A percentile compares a stretch with the other conserved stretches of the same genome.
Conservation (phyloP, 2,329 filamentous ascomycete species). For the Phoma herbarum region DNA sequence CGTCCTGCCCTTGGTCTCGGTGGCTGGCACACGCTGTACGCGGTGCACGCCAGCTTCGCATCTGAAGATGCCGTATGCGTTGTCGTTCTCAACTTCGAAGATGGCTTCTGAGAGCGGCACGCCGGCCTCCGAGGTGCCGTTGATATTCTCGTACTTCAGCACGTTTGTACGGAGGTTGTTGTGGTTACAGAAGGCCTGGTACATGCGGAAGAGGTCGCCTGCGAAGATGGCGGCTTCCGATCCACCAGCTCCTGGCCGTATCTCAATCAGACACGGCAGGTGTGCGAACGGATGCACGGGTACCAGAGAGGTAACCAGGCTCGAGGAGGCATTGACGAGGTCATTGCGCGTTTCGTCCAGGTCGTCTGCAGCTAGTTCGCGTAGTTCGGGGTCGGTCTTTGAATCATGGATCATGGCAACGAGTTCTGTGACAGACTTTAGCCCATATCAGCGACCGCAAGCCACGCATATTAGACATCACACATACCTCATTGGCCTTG, state of each 20-base stretch:
- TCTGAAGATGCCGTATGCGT: conserved; percentile 82
- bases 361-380: conserved; percentile 71
- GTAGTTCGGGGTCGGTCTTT: conserved; percentile 66
- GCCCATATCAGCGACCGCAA: conserved; percentile 32
- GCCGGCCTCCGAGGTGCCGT: conserved; percentile 69
- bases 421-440: conserved; percentile 71
- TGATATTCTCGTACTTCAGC: conserved; percentile 81
- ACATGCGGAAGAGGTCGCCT: conserved; percentile 89
- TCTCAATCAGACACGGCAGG: conserved; percentile 89
- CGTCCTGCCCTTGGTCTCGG: conserved; percentile 88
- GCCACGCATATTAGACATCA: background rate
- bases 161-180: conserved; percentile 72
- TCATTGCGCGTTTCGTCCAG: conserved; percentile 70
- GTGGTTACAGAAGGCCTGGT: conserved; percentile 77
- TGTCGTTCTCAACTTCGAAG: conserved; percentile 78
- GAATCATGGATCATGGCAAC: conserved; percentile 77
- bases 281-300: conserved; percentile 90
- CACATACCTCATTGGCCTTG: conserved; percentile 62
- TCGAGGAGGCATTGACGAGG: conserved; percentile 70
- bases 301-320: conserved; percentile 79
- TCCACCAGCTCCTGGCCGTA: conserved; percentile 90
- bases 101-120: conserved; percentile 84
- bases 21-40: conserved; percentile 91
- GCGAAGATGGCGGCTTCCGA: conserved; percentile 92
- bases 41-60: conserved; percentile 94